Conservation (phyloP, 2,329 filamentous ascomycete genomes). For the Aspergillus nomiae region DNA sequence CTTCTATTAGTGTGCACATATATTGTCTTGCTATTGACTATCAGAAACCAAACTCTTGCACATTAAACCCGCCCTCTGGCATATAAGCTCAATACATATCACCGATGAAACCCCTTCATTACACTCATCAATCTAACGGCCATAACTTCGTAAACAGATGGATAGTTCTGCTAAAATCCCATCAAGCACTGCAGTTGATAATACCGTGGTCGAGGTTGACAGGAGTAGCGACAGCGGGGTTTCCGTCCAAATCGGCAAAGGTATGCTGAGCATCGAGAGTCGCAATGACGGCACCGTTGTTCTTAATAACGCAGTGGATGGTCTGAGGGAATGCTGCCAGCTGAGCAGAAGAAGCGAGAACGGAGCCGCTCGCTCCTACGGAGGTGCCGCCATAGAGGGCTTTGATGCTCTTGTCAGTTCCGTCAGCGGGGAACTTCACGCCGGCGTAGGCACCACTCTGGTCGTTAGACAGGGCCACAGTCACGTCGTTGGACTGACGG, state of each 20-base stretch:
- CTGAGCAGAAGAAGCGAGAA: conserved; percentile 29
- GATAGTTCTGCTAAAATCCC: not conserved
- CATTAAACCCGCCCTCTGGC: not conserved
- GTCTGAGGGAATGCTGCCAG: conserved; percentile 21
- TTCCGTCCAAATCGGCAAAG: conserved; percentile 13
- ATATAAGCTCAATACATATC: not conserved
- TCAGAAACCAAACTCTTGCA: not conserved
- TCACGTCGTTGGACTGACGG: conserved; percentile 15
- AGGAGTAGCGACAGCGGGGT: not conserved
- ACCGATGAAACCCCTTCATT: not conserved
- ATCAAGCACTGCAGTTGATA: conserved; percentile 9
- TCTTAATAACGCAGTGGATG: conserved; percentile 22
- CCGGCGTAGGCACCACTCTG: conserved; percentile 26
- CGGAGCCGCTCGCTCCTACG: conserved; percentile 19
- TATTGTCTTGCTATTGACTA: not conserved
- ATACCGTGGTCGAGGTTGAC: conserved; percentile 7
- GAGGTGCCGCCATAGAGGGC: conserved; percentile 26
- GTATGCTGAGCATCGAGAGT: conserved; percentile 18
- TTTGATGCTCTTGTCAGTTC: conserved; percentile 19
- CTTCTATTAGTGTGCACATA: not conserved
- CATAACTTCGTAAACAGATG: not conserved
- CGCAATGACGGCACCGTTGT: conserved; percentile 9
- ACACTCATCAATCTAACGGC: not conserved
- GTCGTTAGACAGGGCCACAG: conserved; percentile 29
- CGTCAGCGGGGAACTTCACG: conserved; percentile 22